Percentiles rank a stretch among this genome's conserved stretches.
phyloP scores from a whole-genome alignment of 2,329 filamentous ascomycete genomes.

The Colletotrichum orchidophilum region DNA sequence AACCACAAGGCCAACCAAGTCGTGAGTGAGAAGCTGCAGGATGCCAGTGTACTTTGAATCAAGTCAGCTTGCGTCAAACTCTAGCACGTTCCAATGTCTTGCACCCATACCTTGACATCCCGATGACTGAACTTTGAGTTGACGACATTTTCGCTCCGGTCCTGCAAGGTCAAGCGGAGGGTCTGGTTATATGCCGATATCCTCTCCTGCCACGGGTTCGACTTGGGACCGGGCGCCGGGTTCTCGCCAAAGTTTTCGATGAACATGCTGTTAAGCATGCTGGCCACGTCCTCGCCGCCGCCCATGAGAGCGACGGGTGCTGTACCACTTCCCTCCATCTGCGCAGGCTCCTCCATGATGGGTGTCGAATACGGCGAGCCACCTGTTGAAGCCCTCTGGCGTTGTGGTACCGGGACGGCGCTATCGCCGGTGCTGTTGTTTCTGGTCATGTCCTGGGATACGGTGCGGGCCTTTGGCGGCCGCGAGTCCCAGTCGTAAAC shows the following conservation, averaged over 20 bases:
- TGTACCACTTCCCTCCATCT: not conserved
- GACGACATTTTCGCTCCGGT: slow-evolving; percentile 32
- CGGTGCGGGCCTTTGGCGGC: slow-evolving; percentile 41
- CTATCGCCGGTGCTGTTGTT: slow-evolving; percentile 17
- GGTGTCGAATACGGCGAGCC: not conserved
- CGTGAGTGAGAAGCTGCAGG: slow-evolving; percentile 34
- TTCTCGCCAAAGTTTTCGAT: slow-evolving; percentile 40
- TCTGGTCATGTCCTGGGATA: slow-evolving; percentile 40
- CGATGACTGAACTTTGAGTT: slow-evolving; percentile 36
- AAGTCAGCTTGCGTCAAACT: not conserved
- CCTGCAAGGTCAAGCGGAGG: slow-evolving; percentile 19
- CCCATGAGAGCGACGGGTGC: not conserved
- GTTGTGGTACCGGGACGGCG: not conserved
- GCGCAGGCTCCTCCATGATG: not conserved
- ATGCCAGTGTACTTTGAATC: not conserved
- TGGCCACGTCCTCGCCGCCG: slow-evolving; percentile 40
- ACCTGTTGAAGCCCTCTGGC: not conserved
- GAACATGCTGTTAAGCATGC: slow-evolving; percentile 42
- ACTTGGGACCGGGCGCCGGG: slow-evolving; percentile 16
- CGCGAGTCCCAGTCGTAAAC: slow-evolving; percentile 49
- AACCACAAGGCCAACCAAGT: slow-evolving; percentile 43
- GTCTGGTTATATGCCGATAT: slow-evolving; percentile 35
- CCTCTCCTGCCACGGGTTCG: slow-evolving; percentile 37
- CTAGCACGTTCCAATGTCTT: not conserved
- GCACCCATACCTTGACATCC: slow-evolving; percentile 31